Percentiles rank a stretch among this genome's conserved stretches.
Conservation (phyloP, 106 monocot species). For the Amphibolis antarctica region DNA sequence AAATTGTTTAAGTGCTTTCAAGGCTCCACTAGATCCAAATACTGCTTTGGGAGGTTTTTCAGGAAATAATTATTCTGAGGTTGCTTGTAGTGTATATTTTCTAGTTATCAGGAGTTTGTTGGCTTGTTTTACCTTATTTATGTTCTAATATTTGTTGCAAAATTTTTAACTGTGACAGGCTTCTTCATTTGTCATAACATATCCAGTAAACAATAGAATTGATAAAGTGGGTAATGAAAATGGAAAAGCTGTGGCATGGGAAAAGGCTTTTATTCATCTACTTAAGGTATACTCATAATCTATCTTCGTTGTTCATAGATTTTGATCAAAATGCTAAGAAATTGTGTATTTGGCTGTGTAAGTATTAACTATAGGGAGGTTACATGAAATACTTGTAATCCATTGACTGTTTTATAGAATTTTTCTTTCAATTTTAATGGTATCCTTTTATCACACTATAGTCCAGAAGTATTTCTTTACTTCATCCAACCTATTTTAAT, state of each 20-base stretch:
- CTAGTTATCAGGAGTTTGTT: not conserved
- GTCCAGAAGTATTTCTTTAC: too few relatives aligned
- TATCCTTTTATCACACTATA: too few relatives aligned
- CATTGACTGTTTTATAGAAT: too few relatives aligned
- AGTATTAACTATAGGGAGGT: too few relatives aligned
- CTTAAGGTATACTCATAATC: constrained; percentile 39
- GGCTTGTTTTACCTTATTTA: not conserved
- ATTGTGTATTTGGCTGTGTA: too few relatives aligned
- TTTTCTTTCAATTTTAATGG: too few relatives aligned
- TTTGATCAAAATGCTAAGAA: too few relatives aligned
- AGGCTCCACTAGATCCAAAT: constrained; percentile 90
- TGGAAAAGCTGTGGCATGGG: constrained; percentile 81
- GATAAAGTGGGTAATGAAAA: constrained; percentile 54
- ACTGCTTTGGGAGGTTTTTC: constrained; percentile 86
- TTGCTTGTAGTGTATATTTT: constrained; percentile 8
- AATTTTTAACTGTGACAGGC: constrained; percentile 35
- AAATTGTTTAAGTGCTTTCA: constrained; percentile 81
- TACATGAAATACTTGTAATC: too few relatives aligned
- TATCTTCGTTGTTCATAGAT: not conserved
- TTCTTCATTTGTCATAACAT: constrained; percentile 87
- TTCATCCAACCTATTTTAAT: too few relatives aligned
- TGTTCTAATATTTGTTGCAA: not conserved
- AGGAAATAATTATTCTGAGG: constrained; percentile 81
- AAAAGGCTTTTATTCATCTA: constrained; percentile 69
- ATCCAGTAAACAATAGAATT: constrained; percentile 88